phyloP scores from a whole-genome alignment of 2,329 filamentous ascomycete genomes.

The Trichoderma sp. region DNA sequence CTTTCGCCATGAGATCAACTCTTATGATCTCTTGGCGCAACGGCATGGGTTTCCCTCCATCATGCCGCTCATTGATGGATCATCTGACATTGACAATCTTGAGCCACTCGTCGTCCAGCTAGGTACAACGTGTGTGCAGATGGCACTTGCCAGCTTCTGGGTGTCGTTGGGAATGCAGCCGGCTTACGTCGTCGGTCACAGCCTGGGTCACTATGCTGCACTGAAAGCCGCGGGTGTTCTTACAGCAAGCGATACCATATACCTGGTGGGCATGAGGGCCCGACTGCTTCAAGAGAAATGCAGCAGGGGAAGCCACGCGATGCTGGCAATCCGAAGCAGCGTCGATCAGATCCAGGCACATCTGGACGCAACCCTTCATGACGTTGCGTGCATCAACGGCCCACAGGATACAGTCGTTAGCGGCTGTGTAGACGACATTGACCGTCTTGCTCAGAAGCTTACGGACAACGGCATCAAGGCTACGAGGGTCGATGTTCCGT shows the following conservation, averaged over 20 bases:
- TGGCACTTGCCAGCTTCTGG: constrained; percentile 60
- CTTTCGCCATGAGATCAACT: constrained; percentile 57
- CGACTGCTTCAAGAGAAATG: constrained; percentile 67
- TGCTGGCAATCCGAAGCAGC: constrained; percentile 54
- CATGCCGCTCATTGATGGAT: constrained; percentile 50
- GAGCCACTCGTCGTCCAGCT: constrained; percentile 45
- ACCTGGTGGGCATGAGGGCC: constrained; percentile 67
- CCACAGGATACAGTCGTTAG: constrained; percentile 73
- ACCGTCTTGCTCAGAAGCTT: constrained; percentile 47
- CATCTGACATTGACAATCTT: constrained; percentile 33
- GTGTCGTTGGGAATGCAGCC: constrained; percentile 54
- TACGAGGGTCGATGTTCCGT: constrained; percentile 53
- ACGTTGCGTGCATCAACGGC: constrained; percentile 74
- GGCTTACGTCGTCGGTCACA: constrained; percentile 62
- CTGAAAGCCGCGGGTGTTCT: constrained; percentile 70
- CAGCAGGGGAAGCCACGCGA: constrained; percentile 67
- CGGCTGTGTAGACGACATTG: constrained; percentile 47
- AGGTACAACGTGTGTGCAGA: constrained; percentile 57
- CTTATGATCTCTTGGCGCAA: constrained; percentile 58
- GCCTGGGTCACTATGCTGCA: constrained; percentile 46
- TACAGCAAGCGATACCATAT: constrained; percentile 71
- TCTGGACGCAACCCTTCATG: constrained; percentile 45
- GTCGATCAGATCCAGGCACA: constrained; percentile 35
- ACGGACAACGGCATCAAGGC: constrained; percentile 45
- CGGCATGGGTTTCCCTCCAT: constrained; percentile 60